Evolutionary conservation across 768 basidiomycete genomes (phyloP).

Genomic region (Lactarius sanguifluus): DNA sequence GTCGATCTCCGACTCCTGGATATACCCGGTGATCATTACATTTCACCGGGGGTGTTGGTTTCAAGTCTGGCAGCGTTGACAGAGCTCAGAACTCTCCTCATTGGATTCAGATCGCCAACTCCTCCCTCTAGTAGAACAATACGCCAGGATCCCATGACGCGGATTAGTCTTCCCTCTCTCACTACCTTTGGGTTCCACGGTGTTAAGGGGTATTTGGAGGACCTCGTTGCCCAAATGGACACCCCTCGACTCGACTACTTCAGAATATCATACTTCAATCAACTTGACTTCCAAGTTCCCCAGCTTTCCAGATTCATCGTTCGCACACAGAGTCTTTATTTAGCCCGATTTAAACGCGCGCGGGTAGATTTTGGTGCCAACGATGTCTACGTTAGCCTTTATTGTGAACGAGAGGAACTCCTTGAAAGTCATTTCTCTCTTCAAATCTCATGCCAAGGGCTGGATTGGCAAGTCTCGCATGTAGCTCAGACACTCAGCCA

Average conservation of each 20-base stretch:
- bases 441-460: background rate
- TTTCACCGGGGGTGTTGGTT: conserved; percentile 2
- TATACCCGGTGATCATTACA: background rate
- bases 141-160: too few species aligned
- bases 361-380: background rate
- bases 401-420: background rate
- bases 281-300: background rate
- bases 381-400: background rate
- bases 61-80: background rate
- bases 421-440: background rate
- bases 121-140: too few species aligned
- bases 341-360: background rate
- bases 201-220: conserved; percentile 7
- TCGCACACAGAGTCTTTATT: background rate
- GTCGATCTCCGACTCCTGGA: conserved; percentile 1
- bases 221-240: background rate
- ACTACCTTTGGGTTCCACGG: background rate
- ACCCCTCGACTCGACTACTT: background rate
- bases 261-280: background rate
- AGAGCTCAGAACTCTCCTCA: background rate
- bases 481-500: background rate
- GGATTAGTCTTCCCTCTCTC: conserved; percentile 3
- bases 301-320: background rate
- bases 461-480: conserved; percentile 11
- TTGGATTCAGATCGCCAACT: conserved; percentile 4